phyloP scores from a whole-genome alignment of 1,139 yeast genomes.

The Nematodospora anomalae region DNA sequence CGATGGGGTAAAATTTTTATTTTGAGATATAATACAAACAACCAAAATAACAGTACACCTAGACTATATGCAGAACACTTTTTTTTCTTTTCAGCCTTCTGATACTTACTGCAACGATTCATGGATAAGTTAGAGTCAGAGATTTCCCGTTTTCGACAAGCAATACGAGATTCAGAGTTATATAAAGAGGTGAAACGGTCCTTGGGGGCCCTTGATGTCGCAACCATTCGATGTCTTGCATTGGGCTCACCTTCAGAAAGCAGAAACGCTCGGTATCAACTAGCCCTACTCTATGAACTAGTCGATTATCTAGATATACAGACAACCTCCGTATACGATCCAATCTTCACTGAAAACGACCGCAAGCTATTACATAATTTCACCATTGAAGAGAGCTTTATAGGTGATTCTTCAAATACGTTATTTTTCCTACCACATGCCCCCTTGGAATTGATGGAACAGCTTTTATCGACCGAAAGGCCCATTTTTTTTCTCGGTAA shows the following conservation, averaged over 20 bases:
- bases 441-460: constrained; percentile 57
- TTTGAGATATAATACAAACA: neutral
- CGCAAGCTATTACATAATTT: constrained; percentile 23
- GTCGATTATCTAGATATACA: constrained; percentile 21
- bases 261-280: constrained; percentile 60
- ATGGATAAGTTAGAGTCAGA: neutral
- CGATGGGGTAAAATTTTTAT: neutral
- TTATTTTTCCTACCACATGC: constrained; percentile 75
- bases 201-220: constrained; percentile 13
- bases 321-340: constrained; percentile 60
- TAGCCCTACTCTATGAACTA: constrained; percentile 53
- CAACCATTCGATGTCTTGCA: constrained; percentile 63
- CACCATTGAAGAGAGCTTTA: constrained; percentile 24
- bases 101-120: constrained; percentile 1
- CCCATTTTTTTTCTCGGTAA: constrained; percentile 49
- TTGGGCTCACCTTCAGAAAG: constrained; percentile 65
- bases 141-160: constrained; percentile 7
- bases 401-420: constrained; percentile 24
- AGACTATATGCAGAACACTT: constrained; percentile 1
- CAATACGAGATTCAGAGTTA: constrained; percentile 24
- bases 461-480: constrained; percentile 28
- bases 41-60: no score
- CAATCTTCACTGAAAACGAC: constrained; percentile 55
- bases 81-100: constrained; percentile 4
- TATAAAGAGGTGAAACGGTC: constrained; percentile 19